Evolutionary conservation across 2,329 filamentous ascomycete species (phyloP), one percentile per base, ranked within the genome.

Genomic region (Aspergillus amoenus): DNA sequence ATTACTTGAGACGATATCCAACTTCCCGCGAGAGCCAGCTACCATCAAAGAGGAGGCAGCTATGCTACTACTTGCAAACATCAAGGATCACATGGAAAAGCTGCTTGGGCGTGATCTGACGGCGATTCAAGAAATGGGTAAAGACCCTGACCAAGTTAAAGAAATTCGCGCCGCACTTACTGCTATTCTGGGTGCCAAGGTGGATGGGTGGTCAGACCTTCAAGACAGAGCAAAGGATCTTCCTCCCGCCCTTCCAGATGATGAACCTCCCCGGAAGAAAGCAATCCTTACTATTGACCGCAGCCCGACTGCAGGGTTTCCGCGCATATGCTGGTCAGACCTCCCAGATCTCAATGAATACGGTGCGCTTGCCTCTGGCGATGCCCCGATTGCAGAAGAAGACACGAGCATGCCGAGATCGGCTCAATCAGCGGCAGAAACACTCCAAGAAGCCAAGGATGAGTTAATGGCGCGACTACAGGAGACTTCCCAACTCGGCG

Each of bases 391-490:
- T 15, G 77, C 73, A 24, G 71, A 76, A 5, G 77, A 79, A 45
- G 79, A 81, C 59, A 76, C 73, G 24, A 73, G 68, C 59, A 78
- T 79, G 73, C 75, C 78, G 3, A 73, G 78, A 42, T 78, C 77
- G 17, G 73, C 78, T 21, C 73, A 79, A 54, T 79, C 78, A 11
- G 79, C 78, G 3, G 79, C 77, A 3, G 77, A 79, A 56, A 80
- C 78, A 2, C 66, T 81, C n/a, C 78, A 80, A 60, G 76, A 79
- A 62, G 78, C 79, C 5, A 81, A 81, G 60, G 78, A 81, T 55
- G 79, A 81, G 57, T 63, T 81, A 50, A 80, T 81, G 77, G 76
- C 78, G 32, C 73, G 79, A 18, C 64, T 81, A 18, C 78, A 79
- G 58, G 78, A 81, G 55, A 66, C 75, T 7, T 76, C 74, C 1